Evolutionary conservation across 768 basidiomycete species (phyloP).

Genomic region (Tylopilus sp.): DNA sequence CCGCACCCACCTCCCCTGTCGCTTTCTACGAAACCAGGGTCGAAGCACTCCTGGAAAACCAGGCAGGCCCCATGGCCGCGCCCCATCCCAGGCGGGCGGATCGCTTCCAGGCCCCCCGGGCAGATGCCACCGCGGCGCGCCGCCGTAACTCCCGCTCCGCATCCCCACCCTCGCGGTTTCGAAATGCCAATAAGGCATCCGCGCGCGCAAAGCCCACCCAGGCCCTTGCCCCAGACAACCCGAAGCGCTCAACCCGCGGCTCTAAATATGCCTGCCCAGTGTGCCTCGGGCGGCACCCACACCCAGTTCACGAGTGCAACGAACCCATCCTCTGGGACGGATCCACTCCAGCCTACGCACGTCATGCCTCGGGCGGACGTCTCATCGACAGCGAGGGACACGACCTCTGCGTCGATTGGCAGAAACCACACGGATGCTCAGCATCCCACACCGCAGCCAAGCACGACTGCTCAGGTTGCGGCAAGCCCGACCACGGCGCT

Average conservation of each 20-base stretch:
- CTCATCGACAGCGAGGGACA: background rate
- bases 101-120: no score
- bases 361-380: background rate
- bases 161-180: no score
- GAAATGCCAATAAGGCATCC: no score
- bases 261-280: background rate
- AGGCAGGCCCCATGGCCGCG: no score
- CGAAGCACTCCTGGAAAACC: no score
- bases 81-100: no score
- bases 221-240: no score
- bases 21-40: no score
- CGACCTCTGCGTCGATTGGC: background rate
- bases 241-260: background rate
- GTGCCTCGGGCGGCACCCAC: background rate
- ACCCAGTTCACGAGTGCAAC: slow-evolving; percentile 1
- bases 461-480: background rate
- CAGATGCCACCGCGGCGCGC: no score
- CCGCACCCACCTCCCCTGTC: no score
- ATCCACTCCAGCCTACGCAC: background rate
- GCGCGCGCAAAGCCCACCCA: no score
- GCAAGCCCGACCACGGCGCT: background rate
- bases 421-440: background rate
- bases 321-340: background rate
- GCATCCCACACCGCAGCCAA: background rate
- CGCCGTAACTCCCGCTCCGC: no score